Conservation (phyloP, 1,284 basidiomycete species). For the Cryptococcus wingfieldii region DNA sequence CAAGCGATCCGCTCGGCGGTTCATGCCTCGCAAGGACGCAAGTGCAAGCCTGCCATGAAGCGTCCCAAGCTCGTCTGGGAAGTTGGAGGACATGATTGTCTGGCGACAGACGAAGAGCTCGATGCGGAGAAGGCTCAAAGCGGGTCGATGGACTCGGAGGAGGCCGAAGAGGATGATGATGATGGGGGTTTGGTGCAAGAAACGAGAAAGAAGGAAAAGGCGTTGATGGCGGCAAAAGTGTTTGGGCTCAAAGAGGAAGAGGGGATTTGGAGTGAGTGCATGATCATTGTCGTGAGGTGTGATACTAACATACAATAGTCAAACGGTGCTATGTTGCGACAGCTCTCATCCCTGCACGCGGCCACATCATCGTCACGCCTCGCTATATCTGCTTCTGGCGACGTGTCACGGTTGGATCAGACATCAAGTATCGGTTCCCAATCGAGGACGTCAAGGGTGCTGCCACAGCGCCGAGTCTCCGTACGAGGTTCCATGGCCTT, state of each 20-base stretch:
- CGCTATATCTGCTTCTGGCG: slow-evolving; percentile 49
- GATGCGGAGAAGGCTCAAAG: slow-evolving; percentile 7
- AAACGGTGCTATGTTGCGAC: slow-evolving; percentile 45
- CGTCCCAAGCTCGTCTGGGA: slow-evolving; percentile 33
- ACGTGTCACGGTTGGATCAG: slow-evolving; percentile 32
- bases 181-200: slow-evolving; percentile 11
- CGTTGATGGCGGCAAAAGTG: slow-evolving; percentile 34
- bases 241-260: slow-evolving; percentile 46
- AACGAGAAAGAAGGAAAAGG: slow-evolving; percentile 35
- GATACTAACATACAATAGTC: slow-evolving; percentile 18
- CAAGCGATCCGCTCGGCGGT: slow-evolving; percentile 29
- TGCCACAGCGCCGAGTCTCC: slow-evolving; percentile 41
- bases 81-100: slow-evolving; percentile 36
- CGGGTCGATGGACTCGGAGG: slow-evolving; percentile 9
- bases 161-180: slow-evolving; percentile 14
- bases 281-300: background rate
- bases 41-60: slow-evolving; percentile 23
- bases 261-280: slow-evolving; percentile 42
- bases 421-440: slow-evolving; percentile 56
- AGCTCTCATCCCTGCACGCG: slow-evolving; percentile 37
- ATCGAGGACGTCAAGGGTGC: slow-evolving; percentile 52
- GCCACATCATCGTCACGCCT: slow-evolving; percentile 45
- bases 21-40: slow-evolving; percentile 16
- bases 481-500: slow-evolving; percentile 53
- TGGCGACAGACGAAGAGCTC: slow-evolving; percentile 37